A percentile compares a stretch with the other conserved stretches of the same genome.
phyloP scores from a whole-genome alignment of 108 stramenopile genomes.

The Licmophora abbreviata region DNA sequence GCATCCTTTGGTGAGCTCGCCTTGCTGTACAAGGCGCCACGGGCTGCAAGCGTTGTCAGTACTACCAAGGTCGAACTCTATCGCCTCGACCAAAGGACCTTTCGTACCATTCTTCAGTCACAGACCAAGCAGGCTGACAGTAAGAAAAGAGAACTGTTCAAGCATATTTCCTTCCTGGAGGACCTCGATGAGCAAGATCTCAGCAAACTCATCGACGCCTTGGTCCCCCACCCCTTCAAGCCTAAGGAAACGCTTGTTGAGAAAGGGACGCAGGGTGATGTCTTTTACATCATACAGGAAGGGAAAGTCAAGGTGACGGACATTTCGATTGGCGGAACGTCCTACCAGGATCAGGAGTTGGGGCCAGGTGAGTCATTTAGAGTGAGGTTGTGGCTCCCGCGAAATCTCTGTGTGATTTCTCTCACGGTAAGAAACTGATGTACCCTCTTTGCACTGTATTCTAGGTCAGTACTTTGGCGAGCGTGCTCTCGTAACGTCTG shows the following conservation, averaged over 20 bases:
- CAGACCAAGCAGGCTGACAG: constrained; percentile 16
- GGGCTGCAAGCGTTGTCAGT: constrained; percentile 74
- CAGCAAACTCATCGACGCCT: constrained; percentile 38
- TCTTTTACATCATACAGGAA: constrained; percentile 72
- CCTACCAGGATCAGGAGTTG: constrained; percentile 33
- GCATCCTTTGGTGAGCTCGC: constrained; percentile 86
- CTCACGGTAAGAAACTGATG: background rate
- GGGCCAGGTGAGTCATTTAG: constrained; percentile 55
- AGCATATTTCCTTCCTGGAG: constrained; percentile 37
- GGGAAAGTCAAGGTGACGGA: constrained; percentile 50
- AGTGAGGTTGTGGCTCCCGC: constrained; percentile 53
- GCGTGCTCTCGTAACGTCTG: constrained; percentile 17
- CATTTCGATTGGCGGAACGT: constrained; percentile 22
- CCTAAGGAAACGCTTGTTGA: constrained; percentile 48
- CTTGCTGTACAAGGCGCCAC: constrained; percentile 80
- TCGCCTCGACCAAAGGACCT: constrained; percentile 46
- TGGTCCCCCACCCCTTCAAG: constrained; percentile 36
- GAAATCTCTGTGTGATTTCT: constrained; percentile 10
- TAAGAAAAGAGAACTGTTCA: constrained; percentile 23
- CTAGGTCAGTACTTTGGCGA: constrained; percentile 26
- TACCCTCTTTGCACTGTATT: background rate
- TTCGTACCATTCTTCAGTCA: constrained; percentile 47
- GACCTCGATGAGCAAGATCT: constrained; percentile 47
- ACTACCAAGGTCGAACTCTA: constrained; percentile 11
- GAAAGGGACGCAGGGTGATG: constrained; percentile 33